These are phyloP conservation scores for Simmondsia chinensis DNA, from an alignment of 148 eudicot species.

Conservation along the genomic window DNA sequence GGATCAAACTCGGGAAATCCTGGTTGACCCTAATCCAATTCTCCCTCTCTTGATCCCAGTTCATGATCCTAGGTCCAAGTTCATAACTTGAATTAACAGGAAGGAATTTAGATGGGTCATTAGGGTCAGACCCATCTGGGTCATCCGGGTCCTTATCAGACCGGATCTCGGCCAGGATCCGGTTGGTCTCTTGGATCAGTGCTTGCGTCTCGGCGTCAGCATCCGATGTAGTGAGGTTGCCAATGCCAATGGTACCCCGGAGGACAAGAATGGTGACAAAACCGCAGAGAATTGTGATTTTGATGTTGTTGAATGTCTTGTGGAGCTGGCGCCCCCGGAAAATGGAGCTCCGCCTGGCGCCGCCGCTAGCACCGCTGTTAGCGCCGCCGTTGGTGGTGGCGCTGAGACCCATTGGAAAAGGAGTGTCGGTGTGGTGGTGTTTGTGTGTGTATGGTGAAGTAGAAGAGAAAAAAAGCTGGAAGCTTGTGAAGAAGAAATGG, in stretches of 20 bases:
- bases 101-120: slow-evolving; percentile 4
- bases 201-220: slow-evolving; percentile 46
- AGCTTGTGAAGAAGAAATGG: too few relatives aligned
- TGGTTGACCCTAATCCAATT: slow-evolving; percentile 47
- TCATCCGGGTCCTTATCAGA: slow-evolving; percentile 57
- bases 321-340: slow-evolving; percentile 34
- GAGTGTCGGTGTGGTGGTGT: too few relatives aligned
- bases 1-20: slow-evolving; percentile 27
- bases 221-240: slow-evolving; percentile 31
- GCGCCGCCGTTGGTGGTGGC: slow-evolving; percentile 14
- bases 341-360: slow-evolving; percentile 8
- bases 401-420: slow-evolving; percentile 23
- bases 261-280: slow-evolving; percentile 81
- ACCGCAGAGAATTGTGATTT: slow-evolving; percentile 78
- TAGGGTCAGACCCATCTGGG: slow-evolving; percentile 8
- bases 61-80: slow-evolving; percentile 43
- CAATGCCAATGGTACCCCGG: slow-evolving; percentile 78
- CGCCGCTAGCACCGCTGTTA: slow-evolving; percentile 6
- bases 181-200: slow-evolving; percentile 56
- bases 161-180: slow-evolving; percentile 66
- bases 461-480: too few relatives aligned
- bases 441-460: too few relatives aligned
- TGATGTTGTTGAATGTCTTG: slow-evolving; percentile 61
- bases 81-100: slow-evolving; percentile 36
- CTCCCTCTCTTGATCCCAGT: slow-evolving; percentile 42